Base-by-base conservation (phyloP, 139 green algal genomes). In the Tetradesmus lagerheimii region DNA sequence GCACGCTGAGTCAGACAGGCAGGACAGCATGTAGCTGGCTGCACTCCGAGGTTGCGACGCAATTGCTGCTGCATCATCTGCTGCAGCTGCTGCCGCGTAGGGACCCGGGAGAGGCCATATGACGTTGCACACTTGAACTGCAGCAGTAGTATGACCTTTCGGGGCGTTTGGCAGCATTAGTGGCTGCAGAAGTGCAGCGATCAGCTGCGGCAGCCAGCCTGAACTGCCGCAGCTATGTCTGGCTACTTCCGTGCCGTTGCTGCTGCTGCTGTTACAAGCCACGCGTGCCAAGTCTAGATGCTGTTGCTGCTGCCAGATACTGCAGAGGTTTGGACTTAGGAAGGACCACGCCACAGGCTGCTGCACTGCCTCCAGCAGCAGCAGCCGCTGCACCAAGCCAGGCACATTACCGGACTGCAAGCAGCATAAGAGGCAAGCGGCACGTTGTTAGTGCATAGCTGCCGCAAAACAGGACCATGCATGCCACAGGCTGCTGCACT, bases 311-410 rank as follows among this genome's bases (percentile, higher is more conserved):
- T 64, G 39, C 80, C 80, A 86, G 16, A 29, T 16, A 25, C 34
- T 29, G 11, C 1, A 8, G 18, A 86, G 47, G 29, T 45, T 16
- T 6, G 80, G 80, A 16, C 34, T 29, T 29, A 86, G 47, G 18
- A 86, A 39, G 31, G 31, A 47, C 3, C 4, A 4, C 47, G n/a
- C 6, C 20, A 45, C 50, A 6, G 34, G 80, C 31, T 75, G 45
- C 15, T 35, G 39, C 41, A 86, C 31, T 16, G 80, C 50, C 80
- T 86, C 80, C 80, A 86, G 80, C 80, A 86, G 80, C 80, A 86
- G 47, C 47, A 86, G 47, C 27, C 80, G 80, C n/a, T 47, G 80
- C 9, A 86, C 80, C 31, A 86, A n/a, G 80, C 80, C 80, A 18
- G 80, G 5, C 8, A 75, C 18, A 31, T 4, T 1, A 6, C 57